These are phyloP conservation scores for Aspergillus indologenus DNA, from an alignment of 495 filamentous ascomycete genomes.

Conservation along the genomic window DNA sequence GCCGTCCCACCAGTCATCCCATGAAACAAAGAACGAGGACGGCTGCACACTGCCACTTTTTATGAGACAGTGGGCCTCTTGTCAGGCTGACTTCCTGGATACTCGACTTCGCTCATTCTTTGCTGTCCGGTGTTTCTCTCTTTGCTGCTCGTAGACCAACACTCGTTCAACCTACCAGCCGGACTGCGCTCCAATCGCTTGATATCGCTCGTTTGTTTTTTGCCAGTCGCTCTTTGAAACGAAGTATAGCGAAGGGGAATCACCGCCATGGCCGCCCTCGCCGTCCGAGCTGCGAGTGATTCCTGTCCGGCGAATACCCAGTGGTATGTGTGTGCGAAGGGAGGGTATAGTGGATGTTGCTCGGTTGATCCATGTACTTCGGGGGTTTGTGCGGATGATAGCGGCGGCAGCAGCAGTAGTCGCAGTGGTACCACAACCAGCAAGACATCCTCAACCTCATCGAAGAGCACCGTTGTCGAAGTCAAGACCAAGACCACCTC, in stretches of 20 bases:
- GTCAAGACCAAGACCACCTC: neutral
- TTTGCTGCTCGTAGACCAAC: neutral
- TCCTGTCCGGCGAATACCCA: conserved; percentile 19
- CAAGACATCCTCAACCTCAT: neutral
- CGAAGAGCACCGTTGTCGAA: neutral
- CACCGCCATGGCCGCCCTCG: conserved; percentile 6
- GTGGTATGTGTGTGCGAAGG: conserved; percentile 34
- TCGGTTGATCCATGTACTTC: conserved; percentile 34
- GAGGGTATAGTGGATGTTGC: conserved; percentile 37
- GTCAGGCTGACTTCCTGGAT: neutral
- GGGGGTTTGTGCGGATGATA: conserved; percentile 32
- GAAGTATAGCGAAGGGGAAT: neutral
- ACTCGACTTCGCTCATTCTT: neutral
- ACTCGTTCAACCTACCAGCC: neutral
- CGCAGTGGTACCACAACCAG: neutral
- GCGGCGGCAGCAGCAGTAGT: conserved; percentile 11
- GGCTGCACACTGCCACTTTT: neutral
- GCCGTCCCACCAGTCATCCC: too few relatives aligned
- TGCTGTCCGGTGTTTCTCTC: neutral
- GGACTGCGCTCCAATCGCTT: neutral
- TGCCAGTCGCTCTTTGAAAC: neutral
- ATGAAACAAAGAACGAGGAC: neutral
- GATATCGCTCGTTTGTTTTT: neutral
- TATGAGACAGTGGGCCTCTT: neutral
- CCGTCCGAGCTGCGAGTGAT: conserved; percentile 12